A percentile compares a stretch with the other conserved stretches of the same genome.
These are phyloP conservation scores for Skeletonema tropicum DNA, from an alignment of 108 stramenopile genomes.

Conservation along the genomic window DNA sequence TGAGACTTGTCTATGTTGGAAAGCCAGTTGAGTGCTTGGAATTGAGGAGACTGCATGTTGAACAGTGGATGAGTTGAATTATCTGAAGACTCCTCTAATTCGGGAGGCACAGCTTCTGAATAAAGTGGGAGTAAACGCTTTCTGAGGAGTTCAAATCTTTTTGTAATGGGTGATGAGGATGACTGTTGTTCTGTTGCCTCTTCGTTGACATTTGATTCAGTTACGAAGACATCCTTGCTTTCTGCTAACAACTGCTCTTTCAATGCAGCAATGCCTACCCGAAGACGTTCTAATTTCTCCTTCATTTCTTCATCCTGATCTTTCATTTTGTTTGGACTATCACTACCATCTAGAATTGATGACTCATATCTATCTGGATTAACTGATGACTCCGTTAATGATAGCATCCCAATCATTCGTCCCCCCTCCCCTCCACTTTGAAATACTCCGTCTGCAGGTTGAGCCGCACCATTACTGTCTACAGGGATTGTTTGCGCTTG, in stretches of 20 bases:
- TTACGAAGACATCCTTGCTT: not conserved
- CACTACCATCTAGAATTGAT: too few species aligned
- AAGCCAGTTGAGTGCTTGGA: conserved; percentile 48
- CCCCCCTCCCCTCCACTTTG: not conserved
- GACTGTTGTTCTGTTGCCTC: not conserved
- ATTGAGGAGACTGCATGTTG: conserved; percentile 51
- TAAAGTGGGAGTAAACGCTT: not conserved
- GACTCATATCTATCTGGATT: not conserved
- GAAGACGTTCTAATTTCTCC: not conserved
- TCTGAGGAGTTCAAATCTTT: not conserved
- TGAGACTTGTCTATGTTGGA: conserved; percentile 34
- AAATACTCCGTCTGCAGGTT: not conserved
- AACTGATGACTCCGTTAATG: not conserved
- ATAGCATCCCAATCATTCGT: not conserved
- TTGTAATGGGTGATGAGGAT: not conserved
- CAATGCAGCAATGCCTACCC: not conserved
- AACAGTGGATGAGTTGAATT: conserved; percentile 16
- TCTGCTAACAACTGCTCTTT: not conserved
- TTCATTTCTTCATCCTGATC: not conserved
- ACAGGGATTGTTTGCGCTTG: not conserved
- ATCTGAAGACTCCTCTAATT: not conserved
- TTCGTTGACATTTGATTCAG: not conserved
- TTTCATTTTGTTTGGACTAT: not conserved
- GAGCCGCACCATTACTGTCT: not conserved
- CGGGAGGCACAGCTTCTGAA: not conserved